These are phyloP conservation scores for Dendryphion nanum DNA, from an alignment of 2,329 filamentous ascomycete species.

Conservation along the genomic window DNA sequence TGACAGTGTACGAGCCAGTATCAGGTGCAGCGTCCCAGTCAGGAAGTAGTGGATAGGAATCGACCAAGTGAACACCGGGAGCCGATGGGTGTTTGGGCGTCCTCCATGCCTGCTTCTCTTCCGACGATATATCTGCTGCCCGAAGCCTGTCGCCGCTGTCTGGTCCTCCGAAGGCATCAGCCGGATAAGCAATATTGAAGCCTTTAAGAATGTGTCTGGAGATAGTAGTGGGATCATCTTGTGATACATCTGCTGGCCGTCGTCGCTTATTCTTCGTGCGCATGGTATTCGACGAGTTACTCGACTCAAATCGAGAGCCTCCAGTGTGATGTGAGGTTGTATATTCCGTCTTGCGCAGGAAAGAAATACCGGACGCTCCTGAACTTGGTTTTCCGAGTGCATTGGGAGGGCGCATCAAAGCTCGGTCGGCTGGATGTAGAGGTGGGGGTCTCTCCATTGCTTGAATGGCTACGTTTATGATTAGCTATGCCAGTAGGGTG, in stretches of 20 bases:
- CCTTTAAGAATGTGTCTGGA: slow-evolving; percentile 61
- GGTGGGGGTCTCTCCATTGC: slow-evolving; percentile 68
- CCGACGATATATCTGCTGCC: slow-evolving; percentile 53
- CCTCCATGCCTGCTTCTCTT: slow-evolving; percentile 59
- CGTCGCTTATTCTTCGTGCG: slow-evolving; percentile 40
- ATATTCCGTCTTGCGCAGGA: slow-evolving; percentile 94
- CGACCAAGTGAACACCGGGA: slow-evolving; percentile 56
- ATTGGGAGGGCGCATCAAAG: slow-evolving; percentile 78
- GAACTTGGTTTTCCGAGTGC: slow-evolving; percentile 81
- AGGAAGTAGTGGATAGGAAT: slow-evolving; percentile 60
- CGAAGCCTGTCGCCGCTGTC: slow-evolving; percentile 57
- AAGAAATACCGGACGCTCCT: slow-evolving; percentile 77
- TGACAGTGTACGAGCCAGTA: slow-evolving; percentile 57
- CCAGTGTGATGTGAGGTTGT: slow-evolving; percentile 60
- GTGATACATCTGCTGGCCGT: slow-evolving; percentile 34
- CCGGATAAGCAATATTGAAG: slow-evolving; percentile 64
- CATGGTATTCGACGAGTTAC: slow-evolving; percentile 48
- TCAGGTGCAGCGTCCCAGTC: slow-evolving; percentile 61
- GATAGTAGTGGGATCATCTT: slow-evolving; percentile 61
- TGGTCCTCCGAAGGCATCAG: slow-evolving; percentile 65
- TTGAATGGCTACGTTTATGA: slow-evolving; percentile 87
- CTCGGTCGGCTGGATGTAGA: slow-evolving; percentile 79
- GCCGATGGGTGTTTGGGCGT: slow-evolving; percentile 60
- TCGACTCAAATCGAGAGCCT: slow-evolving; percentile 50
- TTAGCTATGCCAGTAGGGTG: too few relatives aligned